Percentiles rank a stretch among this genome's conserved stretches.
These are phyloP conservation scores for Boletus reticuloceps DNA, from an alignment of 768 basidiomycete species.

Conservation along the genomic window DNA sequence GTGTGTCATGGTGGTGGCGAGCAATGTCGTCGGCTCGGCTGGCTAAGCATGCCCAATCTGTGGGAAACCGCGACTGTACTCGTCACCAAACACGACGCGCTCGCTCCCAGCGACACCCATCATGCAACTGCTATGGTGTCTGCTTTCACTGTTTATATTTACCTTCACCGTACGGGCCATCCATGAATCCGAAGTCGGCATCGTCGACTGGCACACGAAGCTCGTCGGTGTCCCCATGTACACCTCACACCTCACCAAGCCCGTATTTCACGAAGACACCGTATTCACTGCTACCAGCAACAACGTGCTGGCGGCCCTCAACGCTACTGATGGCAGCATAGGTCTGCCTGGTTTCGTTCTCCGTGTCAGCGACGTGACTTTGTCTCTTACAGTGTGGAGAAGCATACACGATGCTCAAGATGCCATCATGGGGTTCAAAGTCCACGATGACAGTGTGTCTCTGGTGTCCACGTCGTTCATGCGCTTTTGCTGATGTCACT, in stretches of 20 bases:
- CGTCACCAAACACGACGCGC: not conserved
- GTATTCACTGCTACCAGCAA: conserved; percentile 64
- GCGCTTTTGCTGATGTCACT: not conserved
- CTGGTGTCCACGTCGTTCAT: not conserved
- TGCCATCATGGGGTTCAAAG: conserved; percentile 60
- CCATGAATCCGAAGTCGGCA: conserved; percentile 72
- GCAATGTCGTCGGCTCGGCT: not conserved
- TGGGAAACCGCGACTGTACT: not conserved
- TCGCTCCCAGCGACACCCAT: not conserved
- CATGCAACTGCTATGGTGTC: conserved; percentile 19
- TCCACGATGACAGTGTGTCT: conserved; percentile 53
- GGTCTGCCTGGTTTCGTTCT: conserved; percentile 41
- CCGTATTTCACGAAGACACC: conserved; percentile 58
- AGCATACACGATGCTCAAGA: conserved; percentile 72
- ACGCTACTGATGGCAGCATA: conserved; percentile 64
- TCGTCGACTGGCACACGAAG: conserved; percentile 85
- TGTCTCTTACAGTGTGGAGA: conserved; percentile 63
- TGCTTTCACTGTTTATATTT: conserved; percentile 16
- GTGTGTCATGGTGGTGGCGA: conserved; percentile 31
- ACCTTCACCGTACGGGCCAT: conserved; percentile 42
- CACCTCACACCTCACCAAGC: conserved; percentile 49
- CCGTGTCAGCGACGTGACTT: conserved; percentile 1
- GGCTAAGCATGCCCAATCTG: not conserved
- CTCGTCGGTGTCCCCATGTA: conserved; percentile 71
- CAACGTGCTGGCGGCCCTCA: conserved; percentile 77